Evolutionary conservation across 2,329 filamentous ascomycete genomes (phyloP).

Genomic region (Claviceps sp.): DNA sequence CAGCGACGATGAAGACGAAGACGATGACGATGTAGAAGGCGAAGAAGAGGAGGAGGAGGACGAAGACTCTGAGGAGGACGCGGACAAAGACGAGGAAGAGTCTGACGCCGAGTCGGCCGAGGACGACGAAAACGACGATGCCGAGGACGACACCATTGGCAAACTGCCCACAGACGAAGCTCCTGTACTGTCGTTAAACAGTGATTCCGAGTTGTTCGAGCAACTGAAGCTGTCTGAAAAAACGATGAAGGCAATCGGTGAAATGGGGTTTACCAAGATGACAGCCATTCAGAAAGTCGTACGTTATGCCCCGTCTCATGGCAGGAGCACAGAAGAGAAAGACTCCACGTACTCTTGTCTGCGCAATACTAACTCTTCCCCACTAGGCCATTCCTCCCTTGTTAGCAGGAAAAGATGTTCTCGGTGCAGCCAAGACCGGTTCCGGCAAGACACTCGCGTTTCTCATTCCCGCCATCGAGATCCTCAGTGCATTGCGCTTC

Average conservation of each 20-base stretch:
- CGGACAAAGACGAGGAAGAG: constrained; percentile 13
- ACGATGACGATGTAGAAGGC: constrained; percentile 15
- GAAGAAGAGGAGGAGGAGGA: constrained; percentile 11
- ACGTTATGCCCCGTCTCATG: constrained; percentile 4
- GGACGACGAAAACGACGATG: constrained; percentile 9
- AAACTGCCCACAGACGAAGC: constrained; percentile 24
- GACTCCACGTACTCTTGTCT: neutral
- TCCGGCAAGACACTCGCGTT: constrained; percentile 94
- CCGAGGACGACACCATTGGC: constrained; percentile 14
- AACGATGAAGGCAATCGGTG: constrained; percentile 74
- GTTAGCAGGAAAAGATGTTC: constrained; percentile 78
- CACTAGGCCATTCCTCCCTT: constrained; percentile 63
- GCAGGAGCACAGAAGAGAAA: neutral
- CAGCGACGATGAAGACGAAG: constrained; percentile 15
- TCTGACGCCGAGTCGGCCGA: constrained; percentile 7
- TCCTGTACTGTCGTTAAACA: constrained; percentile 40
- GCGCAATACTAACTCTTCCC: neutral
- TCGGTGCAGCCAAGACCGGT: constrained; percentile 91
- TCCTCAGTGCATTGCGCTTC: constrained; percentile 79
- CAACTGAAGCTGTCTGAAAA: constrained; percentile 79
- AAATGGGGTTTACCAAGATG: constrained; percentile 92
- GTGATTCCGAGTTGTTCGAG: constrained; percentile 57
- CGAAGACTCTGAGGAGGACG: constrained; percentile 11
- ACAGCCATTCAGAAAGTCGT: constrained; percentile 76
- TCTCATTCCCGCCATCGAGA: constrained; percentile 85